Base-by-base conservation (phyloP, 805 yeast species). In the Vanderwaltozyma polyspora region DNA sequence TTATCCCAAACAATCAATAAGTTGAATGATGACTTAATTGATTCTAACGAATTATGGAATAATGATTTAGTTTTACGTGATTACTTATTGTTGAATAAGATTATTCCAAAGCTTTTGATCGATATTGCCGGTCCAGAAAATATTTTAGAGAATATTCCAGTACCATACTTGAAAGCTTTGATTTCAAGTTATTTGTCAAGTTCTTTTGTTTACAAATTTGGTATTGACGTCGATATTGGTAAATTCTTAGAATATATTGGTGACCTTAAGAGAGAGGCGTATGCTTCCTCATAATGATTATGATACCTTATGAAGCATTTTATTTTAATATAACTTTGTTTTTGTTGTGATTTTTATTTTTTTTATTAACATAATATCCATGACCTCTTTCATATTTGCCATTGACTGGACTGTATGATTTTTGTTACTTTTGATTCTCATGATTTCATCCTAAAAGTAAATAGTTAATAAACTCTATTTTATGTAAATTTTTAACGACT, bases 171-270 rank as follows among this genome's bases (percentile, higher is more conserved):
- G 55, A 78, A 76, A 52, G 94, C 95, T 3, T 73, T 89, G 46
- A 82, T 89, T 52, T 93, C 94, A 29, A 79, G 91, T 24, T 79
- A 75, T 52, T 67, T 86, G 48, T 86, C 94, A 9, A 80, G 94
- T 31, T 69, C 79, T 31, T 86, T 81, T 59, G 93, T 86, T 35
- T 86, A 86, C 60, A 67, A 80, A 19, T 69, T 78, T 51, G 95
- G 95, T 36, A 45, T 50, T 29, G 83, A 74, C 41, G 75, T 89
- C 30, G 83, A 84, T 58, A 93, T 83, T 21, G 84, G 84, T 35
- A 75, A 68, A 46, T 79, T 79, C 60, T 69, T 79, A 55, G 85
- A 77, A 51, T 79, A 70, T 49, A 74, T 78, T 41, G 72, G 79
- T 30, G 64, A 68, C 28, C 59, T 73, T 38, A 73, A 74, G 56